Percentiles rank a stretch among this genome's conserved stretches.
These are phyloP conservation scores for Botryotinia calthae DNA, from an alignment of 2,329 filamentous ascomycete species.

Conservation along the genomic window DNA sequence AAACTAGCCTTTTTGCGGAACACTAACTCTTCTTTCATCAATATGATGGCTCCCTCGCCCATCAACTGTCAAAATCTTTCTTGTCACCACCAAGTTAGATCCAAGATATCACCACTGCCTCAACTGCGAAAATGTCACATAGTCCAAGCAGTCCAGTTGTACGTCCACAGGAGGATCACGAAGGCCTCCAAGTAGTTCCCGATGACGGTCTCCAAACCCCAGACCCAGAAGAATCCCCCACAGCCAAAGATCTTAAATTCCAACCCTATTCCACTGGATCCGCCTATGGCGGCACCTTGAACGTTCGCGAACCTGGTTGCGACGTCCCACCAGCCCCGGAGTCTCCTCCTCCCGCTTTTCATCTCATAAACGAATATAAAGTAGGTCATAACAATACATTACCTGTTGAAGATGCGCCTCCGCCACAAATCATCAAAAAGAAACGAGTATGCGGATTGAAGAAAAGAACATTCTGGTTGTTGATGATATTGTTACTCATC, in stretches of 20 bases:
- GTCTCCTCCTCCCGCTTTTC: conserved; percentile 9
- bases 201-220: conserved; percentile 7
- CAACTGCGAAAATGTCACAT: not conserved
- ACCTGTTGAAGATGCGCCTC: not conserved
- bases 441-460: conserved; percentile 14
- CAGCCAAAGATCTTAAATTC: conserved; percentile 12
- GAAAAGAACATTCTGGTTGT: conserved; percentile 5
- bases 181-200: conserved; percentile 16
- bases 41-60: not conserved
- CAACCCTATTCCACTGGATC: not conserved
- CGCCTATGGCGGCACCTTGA: conserved; percentile 6
- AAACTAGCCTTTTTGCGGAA: not conserved
- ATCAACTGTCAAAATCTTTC: not conserved
- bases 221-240: not conserved
- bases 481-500: not conserved
- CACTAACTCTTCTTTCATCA: conserved; percentile 1
- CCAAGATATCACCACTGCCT: not conserved
- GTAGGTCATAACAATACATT: not conserved
- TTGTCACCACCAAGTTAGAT: not conserved
- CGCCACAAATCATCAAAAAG: not conserved
- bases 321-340: not conserved
- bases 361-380: conserved; percentile 14
- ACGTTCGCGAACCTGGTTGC: not conserved
- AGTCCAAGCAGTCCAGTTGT: not conserved
- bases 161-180: conserved; percentile 7